phyloP scores from a whole-genome alignment of 352 stramenopile genomes.

The Pythium oligandrum region DNA sequence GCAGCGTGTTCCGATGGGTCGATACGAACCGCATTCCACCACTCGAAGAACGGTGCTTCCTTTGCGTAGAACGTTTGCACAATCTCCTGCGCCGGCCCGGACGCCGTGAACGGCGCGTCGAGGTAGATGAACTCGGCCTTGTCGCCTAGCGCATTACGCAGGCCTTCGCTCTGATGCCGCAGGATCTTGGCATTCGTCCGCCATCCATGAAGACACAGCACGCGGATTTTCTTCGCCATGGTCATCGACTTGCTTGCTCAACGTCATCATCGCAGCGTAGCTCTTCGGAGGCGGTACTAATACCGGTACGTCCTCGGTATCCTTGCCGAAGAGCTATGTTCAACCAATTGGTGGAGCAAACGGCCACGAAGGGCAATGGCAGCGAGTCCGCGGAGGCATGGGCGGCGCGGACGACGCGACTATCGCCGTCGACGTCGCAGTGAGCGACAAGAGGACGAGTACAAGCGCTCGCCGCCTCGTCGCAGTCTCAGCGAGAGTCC shows the following conservation, averaged over 20 bases:
- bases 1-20: conserved; percentile 11
- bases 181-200: conserved; percentile 69
- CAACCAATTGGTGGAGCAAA: no score
- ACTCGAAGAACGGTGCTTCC: conserved; percentile 65
- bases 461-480: no score
- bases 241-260: conserved; percentile 4
- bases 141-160: conserved; percentile 48
- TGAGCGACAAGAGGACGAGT: no score
- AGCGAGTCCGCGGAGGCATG: no score
- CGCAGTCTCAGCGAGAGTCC: no score
- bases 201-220: conserved; percentile 79
- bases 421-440: no score
- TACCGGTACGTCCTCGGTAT: no score
- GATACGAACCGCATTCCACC: conserved; percentile 63
- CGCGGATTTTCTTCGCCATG: conserved; percentile 34
- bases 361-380: no score
- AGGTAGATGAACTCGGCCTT: conserved; percentile 62
- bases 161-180: conserved; percentile 43
- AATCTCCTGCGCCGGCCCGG: conserved; percentile 49
- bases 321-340: no score
- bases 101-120: conserved; percentile 54
- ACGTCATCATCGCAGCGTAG: not conserved
- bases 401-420: no score
- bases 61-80: conserved; percentile 55
- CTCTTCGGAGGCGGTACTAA: no score